A percentile compares a stretch with the other conserved stretches of the same genome.
Conservation (phyloP, 805 yeast genomes). For the Saccharomycopsis microspora region DNA sequence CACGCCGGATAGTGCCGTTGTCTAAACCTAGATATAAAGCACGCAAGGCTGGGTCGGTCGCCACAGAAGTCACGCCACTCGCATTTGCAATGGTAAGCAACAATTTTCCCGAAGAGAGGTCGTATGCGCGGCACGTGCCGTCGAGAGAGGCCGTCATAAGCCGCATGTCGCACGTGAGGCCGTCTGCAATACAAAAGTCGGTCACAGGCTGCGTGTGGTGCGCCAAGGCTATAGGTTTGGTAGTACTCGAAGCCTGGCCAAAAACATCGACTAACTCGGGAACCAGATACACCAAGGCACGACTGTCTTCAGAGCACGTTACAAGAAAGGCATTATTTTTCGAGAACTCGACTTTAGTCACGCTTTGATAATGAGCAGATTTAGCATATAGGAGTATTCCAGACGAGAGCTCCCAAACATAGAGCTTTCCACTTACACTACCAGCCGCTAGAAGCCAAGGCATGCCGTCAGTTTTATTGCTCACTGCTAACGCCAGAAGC, state of each 20-base stretch:
- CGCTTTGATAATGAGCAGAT: constrained; percentile 70
- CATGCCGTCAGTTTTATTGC: constrained; percentile 23
- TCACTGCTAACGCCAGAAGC: constrained; percentile 41
- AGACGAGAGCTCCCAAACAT: constrained; percentile 75
- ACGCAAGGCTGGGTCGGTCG: constrained; percentile 72
- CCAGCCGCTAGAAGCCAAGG: constrained; percentile 70
- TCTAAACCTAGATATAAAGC: constrained; percentile 57
- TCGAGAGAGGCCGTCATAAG: constrained; percentile 65
- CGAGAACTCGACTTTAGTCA: constrained; percentile 48
- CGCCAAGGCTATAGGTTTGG: constrained; percentile 49
- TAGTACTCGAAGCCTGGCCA: constrained; percentile 21
- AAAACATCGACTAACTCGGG: constrained; percentile 37
- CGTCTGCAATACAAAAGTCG: constrained; percentile 31
- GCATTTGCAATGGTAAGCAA: constrained; percentile 67
- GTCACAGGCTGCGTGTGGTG: constrained; percentile 45
- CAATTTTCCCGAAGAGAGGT: constrained; percentile 32
- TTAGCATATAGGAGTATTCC: constrained; percentile 64
- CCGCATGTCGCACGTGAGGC: constrained; percentile 45
- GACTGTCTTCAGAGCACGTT: constrained; percentile 73
- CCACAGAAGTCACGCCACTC: constrained; percentile 41
- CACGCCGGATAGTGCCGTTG: constrained; percentile 47
- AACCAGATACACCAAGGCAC: constrained; percentile 65
- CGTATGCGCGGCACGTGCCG: constrained; percentile 63
- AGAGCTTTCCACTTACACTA: constrained; percentile 61
- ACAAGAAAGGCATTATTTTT: constrained; percentile 54